Percentiles rank a stretch among this genome's conserved stretches.
Conservation (phyloP, 2,329 filamentous ascomycete genomes). For the Dactylellina sp. region DNA sequence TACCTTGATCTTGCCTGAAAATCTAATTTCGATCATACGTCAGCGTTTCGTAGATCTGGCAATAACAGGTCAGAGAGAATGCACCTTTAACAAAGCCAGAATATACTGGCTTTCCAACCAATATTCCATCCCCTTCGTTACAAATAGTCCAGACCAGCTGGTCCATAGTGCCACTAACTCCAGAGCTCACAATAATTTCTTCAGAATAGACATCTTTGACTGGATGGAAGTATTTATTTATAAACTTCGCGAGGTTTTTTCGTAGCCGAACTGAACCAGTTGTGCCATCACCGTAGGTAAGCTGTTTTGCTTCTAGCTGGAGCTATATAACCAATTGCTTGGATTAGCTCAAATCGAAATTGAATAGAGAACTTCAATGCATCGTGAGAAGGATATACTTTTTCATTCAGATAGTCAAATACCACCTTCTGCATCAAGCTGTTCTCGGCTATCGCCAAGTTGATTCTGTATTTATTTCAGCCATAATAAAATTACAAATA, state of each 20-base stretch:
- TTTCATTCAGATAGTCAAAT: slow-evolving; percentile 52
- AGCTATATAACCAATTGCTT: slow-evolving; percentile 12
- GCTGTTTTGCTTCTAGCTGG: slow-evolving; percentile 26
- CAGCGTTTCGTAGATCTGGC: neutral
- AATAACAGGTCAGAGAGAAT: neutral
- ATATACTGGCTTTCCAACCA: slow-evolving; percentile 56
- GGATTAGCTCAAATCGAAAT: neutral
- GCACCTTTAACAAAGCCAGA: slow-evolving; percentile 43
- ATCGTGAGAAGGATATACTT: slow-evolving; percentile 15
- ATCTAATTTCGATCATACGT: slow-evolving; percentile 1
- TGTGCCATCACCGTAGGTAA: slow-evolving; percentile 49
- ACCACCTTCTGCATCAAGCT: slow-evolving; percentile 37
- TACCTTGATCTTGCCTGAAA: slow-evolving; percentile 34
- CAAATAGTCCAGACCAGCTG: slow-evolving; percentile 48
- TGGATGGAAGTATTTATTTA: slow-evolving; percentile 47
- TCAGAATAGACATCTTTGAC: slow-evolving; percentile 17
- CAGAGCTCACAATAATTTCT: slow-evolving; percentile 51
- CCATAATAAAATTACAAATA: no score
- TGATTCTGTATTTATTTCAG: slow-evolving; percentile 32
- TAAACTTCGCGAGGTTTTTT: slow-evolving; percentile 39
- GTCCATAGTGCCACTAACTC: slow-evolving; percentile 41
- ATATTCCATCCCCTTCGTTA: slow-evolving; percentile 56
- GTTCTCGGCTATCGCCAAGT: slow-evolving; percentile 57
- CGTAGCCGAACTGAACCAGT: slow-evolving; percentile 42
- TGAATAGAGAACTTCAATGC: no score